Evolutionary conservation across 441 rosid species (phyloP), one percentile per base, ranked within the genome.

Genomic region (Erodium trifolium): DNA sequence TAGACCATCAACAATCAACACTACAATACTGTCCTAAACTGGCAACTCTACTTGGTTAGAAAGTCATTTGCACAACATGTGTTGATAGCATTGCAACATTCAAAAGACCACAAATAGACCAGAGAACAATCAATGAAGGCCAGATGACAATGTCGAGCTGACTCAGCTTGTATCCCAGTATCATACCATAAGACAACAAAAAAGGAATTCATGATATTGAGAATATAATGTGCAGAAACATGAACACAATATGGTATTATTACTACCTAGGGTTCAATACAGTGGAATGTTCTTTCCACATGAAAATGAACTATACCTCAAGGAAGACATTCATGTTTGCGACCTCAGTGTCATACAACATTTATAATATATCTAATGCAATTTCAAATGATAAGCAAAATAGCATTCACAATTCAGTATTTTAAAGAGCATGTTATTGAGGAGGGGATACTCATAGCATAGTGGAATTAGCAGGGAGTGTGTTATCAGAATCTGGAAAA

Each of bases 1-100:
- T 47, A 67, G 7, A 70, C 29, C 41, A 64, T 60, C 51, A 71
- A 71, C 53, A 37, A 45, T 31, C 47, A 13, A 65, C 23, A 37
- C 19, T 51, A 51, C 6, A 5, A 51, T 13, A 51, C 59, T 14
- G 9, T 16, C 19, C 60, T 16, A 53, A 53, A 53, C 16, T 70
- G 34, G 66, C 7, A 55, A 13, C 2, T 37, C 55, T 35, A 55
- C 41, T 31, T 43, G 27, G 27, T 23, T 31, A 37, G 9, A 5
- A 37, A 37, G 41, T 37, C 41, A 37, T 37, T 37, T 37, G 41
- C 41, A 7, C 5, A 9, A 0, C 41, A 37, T 37, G 41, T 3
- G 3, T 37, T 37, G 41, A 37, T 4, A 37, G 41, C 41, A 37
- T 37, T 37, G 41, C 41, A 37, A 37, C 41, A 37, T 37, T 37